Evolutionary conservation across 1,284 basidiomycete species (phyloP), one percentile per base, ranked within the genome.

Genomic region (Ustilago bromivora): DNA sequence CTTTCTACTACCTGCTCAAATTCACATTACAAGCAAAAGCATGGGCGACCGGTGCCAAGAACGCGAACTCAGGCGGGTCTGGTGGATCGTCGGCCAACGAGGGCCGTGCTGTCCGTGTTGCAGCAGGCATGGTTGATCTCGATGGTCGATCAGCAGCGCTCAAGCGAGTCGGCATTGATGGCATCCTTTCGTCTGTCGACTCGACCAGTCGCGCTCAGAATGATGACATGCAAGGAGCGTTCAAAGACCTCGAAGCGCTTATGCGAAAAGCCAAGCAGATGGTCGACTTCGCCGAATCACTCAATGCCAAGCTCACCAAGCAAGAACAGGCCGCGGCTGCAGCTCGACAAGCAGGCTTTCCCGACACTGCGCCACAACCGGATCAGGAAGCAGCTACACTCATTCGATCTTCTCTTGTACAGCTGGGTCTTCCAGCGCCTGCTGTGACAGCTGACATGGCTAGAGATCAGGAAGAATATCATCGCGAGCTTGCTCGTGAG

Each of bases 191-290:
- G 3, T 56, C 61, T 0, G 68, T 70, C 54, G 66, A 77, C 43
- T 61, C 72, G 32, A 71, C 66, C 13, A 60, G 91, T 92, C 85
- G 89, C 89, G 23, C 90, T 90, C n/a, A 90, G 91, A 4, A 89
- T 58, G 90, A 89, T 8, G 89, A 91, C 74, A 91, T 98, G 89
- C 89, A 90, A 54, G 90, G 91, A 78, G 93, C 95, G 0, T 89
- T 99, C 57, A 89, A 91, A 78, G 96, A 98, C 83, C 89, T 99
- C 31, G 94, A 98, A 83, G 92, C 93, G 0, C 88, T 99, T 49
- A 96, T 94, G 93, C 89, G 92, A 58, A 94, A 95, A 85, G 95
- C 96, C 0, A 92, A 92, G 78, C 93, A 95, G 79, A 98, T 99
- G 92, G 95, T 89, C 61, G 90, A 91, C 47, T 90, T 98, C 34